Evolutionary conservation across 129 eudicot species (phyloP).

Genomic region (Chrysanthemum seticuspe): DNA sequence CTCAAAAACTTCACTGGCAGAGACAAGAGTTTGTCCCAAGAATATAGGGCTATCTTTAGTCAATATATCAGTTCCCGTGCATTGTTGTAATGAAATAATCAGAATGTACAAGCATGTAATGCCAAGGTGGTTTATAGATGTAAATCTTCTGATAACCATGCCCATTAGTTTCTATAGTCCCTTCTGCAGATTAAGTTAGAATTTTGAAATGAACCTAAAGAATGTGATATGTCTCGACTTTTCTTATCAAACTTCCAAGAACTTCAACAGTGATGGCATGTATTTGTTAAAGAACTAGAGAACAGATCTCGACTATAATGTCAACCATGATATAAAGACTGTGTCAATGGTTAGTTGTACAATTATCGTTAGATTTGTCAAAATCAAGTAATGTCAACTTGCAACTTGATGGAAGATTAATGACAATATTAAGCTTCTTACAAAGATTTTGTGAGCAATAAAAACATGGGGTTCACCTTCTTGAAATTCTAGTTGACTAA

Average conservation of each 20-base stretch:
- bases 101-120: neutral
- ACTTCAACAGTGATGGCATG: too few species aligned
- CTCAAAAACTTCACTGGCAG: constrained; percentile 9
- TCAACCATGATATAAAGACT: too few species aligned
- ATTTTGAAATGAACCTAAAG: neutral
- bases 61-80: neutral
- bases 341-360: neutral
- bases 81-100: neutral
- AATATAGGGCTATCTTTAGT: constrained; percentile 8
- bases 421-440: too few species aligned
- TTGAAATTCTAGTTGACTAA: neutral
- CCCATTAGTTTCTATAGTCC: neutral
- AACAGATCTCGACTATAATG: neutral
- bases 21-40: constrained; percentile 19
- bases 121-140: neutral
- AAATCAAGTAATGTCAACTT: neutral
- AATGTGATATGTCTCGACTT: neutral
- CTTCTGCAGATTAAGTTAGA: too few species aligned
- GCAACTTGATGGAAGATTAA: neutral
- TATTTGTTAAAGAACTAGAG: neutral
- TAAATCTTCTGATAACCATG: neutral
- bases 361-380: neutral
- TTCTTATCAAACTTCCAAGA: neutral
- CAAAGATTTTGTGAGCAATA: neutral
- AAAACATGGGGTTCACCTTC: neutral